Percentiles rank a stretch among this genome's conserved stretches.
Evolutionary conservation across 257 asterid species (phyloP).

Genomic region (Solanum chilense): DNA sequence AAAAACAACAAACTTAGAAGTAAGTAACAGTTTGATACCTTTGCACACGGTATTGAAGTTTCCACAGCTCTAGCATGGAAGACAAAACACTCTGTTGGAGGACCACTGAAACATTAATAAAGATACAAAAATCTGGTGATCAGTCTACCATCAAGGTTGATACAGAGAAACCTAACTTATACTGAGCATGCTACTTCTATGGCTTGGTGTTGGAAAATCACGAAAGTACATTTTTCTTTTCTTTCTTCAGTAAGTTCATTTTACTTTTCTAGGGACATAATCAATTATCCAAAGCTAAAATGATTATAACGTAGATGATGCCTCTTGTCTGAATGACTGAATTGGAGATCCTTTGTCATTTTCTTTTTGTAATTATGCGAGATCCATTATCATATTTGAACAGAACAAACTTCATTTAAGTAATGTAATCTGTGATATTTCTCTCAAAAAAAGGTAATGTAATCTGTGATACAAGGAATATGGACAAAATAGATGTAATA

Average conservation of each 20-base stretch:
- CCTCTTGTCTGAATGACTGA: background rate
- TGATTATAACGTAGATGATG: background rate
- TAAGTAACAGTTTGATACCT: conserved; percentile 28
- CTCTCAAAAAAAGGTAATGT: background rate
- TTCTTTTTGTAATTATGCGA: background rate
- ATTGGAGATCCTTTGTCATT: background rate
- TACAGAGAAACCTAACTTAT: background rate
- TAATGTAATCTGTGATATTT: background rate
- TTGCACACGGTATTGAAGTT: conserved; percentile 47
- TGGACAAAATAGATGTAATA: background rate
- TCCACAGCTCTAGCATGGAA: conserved; percentile 86
- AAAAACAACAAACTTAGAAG: background rate
- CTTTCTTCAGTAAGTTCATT: background rate
- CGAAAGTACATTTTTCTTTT: background rate
- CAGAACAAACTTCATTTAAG: background rate
- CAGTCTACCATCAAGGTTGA: background rate
- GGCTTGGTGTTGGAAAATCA: background rate
- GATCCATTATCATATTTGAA: background rate
- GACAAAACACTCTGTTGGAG: conserved; percentile 91
- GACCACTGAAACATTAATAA: conserved; percentile 57
- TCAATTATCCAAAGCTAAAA: background rate
- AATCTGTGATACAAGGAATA: background rate
- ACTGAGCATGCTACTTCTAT: background rate
- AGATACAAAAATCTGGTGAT: background rate
- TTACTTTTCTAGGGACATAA: background rate